A percentile compares a stretch with the other conserved stretches of the same genome.
These are phyloP conservation scores for Phoma sp. DNA, from an alignment of 2,329 filamentous ascomycete genomes.

Conservation along the genomic window DNA sequence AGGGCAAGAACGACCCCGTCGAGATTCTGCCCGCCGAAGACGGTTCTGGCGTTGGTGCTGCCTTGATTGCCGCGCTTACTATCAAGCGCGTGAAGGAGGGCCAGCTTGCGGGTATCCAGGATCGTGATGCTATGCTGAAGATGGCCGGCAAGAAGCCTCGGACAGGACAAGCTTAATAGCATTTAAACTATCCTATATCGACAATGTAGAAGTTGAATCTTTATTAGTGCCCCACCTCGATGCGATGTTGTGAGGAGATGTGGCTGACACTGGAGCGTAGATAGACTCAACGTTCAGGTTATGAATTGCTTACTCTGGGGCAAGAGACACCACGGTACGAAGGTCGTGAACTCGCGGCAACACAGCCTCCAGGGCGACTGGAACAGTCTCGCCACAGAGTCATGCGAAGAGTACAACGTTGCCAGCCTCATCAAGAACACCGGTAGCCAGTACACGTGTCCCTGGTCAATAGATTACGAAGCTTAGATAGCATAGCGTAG, in stretches of 20 bases:
- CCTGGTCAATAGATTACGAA: not conserved
- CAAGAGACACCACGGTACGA: not conserved
- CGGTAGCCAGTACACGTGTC: not conserved
- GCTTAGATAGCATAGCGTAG: not conserved
- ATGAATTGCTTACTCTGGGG: not conserved
- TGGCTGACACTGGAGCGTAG: not conserved
- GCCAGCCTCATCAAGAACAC: not conserved
- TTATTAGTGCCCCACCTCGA: not conserved
- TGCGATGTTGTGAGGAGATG: not conserved
- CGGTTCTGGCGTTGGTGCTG: slow-evolving; percentile 94
- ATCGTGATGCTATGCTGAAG: slow-evolving; percentile 54
- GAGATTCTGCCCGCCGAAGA: slow-evolving; percentile 91
- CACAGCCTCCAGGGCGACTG: not conserved
- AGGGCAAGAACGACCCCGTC: slow-evolving; percentile 73
- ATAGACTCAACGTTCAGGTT: not conserved
- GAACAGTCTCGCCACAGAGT: not conserved
- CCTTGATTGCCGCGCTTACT: slow-evolving; percentile 81
- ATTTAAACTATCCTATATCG: not conserved
- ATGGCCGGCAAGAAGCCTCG: slow-evolving; percentile 26
- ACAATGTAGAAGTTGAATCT: slow-evolving; percentile 7
- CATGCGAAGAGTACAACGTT: not conserved
- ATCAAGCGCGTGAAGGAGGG: slow-evolving; percentile 67
- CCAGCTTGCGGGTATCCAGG: slow-evolving; percentile 64
- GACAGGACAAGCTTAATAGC: not conserved
- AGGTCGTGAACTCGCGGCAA: not conserved